Evolutionary conservation across 2,329 filamentous ascomycete species (phyloP).

Genomic region (Colletotrichum godetiae): DNA sequence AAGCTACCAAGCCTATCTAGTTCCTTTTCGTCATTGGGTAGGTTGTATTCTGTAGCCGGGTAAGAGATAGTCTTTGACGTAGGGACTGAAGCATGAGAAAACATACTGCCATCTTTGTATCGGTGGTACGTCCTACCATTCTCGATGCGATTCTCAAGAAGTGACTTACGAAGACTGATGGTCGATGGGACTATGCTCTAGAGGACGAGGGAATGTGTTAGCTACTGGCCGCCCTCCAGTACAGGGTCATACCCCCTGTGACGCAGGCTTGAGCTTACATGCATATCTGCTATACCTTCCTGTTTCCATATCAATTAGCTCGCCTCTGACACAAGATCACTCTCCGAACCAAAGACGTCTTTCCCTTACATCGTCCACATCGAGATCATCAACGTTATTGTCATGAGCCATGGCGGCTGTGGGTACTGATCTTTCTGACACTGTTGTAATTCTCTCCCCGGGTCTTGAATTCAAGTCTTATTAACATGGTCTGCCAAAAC

Average conservation of each 20-base stretch:
- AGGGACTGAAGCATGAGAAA: too few species aligned
- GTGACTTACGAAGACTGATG: slow-evolving; percentile 46
- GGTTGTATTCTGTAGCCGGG: slow-evolving; percentile 11
- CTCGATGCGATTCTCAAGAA: slow-evolving; percentile 5
- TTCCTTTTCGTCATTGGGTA: slow-evolving; percentile 21
- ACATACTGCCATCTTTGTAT: slow-evolving; percentile 34
- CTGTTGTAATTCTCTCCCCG: too few species aligned
- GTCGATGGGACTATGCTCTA: slow-evolving; percentile 36
- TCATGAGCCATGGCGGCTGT: not conserved
- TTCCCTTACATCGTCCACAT: not conserved
- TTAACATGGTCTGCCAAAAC: too few species aligned
- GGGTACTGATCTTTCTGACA: too few species aligned
- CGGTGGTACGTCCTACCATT: slow-evolving; percentile 35
- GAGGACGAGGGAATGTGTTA: too few species aligned
- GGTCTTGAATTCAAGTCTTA: too few species aligned
- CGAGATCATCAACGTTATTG: not conserved
- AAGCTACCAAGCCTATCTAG: slow-evolving; percentile 12
- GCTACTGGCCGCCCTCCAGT: too few species aligned
- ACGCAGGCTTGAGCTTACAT: not conserved
- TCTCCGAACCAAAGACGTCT: too few species aligned
- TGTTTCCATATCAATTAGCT: too few species aligned
- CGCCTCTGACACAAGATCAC: too few species aligned
- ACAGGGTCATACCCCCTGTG: not conserved
- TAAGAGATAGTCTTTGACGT: too few species aligned
- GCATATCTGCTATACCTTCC: too few species aligned